Conservation (phyloP, 768 basidiomycete species). For the Suillus placidus region DNA sequence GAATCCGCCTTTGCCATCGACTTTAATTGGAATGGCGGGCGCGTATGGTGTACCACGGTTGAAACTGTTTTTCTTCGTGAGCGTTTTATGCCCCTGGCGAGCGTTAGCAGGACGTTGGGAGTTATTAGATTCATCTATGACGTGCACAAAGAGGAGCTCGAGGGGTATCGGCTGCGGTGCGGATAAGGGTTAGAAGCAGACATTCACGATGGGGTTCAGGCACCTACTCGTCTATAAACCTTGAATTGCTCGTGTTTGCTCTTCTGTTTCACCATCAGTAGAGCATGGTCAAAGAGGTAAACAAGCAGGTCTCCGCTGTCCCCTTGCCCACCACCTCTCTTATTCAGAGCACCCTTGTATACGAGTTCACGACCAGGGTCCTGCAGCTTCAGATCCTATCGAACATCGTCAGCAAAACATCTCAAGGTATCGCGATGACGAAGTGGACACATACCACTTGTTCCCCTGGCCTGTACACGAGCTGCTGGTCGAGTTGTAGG, state of each 20-base stretch:
- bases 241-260: conserved; percentile 91
- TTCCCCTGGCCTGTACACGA: conserved; percentile 88
- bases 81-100: conserved; percentile 44
- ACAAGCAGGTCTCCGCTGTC: conserved; percentile 90
- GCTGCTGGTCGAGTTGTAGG: conserved; percentile 88
- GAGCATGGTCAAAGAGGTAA: conserved; percentile 95
- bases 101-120: conserved; percentile 35
- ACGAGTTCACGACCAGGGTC: conserved; percentile 92
- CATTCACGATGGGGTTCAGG: background rate
- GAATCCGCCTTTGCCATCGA: conserved; percentile 80
- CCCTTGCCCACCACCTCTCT: conserved; percentile 68
- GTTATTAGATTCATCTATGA: conserved; percentile 62
- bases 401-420: background rate
- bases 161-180: conserved; percentile 85
- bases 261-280: conserved; percentile 94
- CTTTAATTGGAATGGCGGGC: conserved; percentile 51
- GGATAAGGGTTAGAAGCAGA: conserved; percentile 11
- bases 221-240: conserved; percentile 87
- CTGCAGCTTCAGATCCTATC: conserved; percentile 78
- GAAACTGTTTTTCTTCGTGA: conserved; percentile 50
- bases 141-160: conserved; percentile 83
- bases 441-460: conserved; percentile 63
- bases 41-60: conserved; percentile 43
- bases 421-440: conserved; percentile 5
- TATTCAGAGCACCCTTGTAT: conserved; percentile 87